Evolutionary conservation across 2,329 filamentous ascomycete genomes (phyloP), one percentile per base, ranked within the genome.

Genomic region (Cryphonectria nitschkei): DNA sequence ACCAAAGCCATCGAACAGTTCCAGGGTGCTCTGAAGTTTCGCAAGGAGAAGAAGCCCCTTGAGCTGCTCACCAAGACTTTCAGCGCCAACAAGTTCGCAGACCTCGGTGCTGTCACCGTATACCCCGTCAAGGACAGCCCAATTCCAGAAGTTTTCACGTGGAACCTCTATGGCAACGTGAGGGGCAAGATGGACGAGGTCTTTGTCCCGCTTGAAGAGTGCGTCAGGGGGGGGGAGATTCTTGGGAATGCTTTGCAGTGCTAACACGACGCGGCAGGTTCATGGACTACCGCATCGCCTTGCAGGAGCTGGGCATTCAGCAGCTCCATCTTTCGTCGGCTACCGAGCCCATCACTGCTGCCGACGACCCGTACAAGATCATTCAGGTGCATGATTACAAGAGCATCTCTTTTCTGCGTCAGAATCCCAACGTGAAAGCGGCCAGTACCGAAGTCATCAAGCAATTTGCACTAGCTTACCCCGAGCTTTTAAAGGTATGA

Each of bases 381-480:
- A 88, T 93, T 76, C 95, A 98, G 82, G 90, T 98, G 39, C 95
- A 98, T 82, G 95, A 98, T 84, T 98, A 98, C 85, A 89, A 93
- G 76, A 91, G 90, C 73, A 90, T 97, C 79, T 93, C 90, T 77
- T 97, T 98, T 86, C 86, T 98, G 75, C 90, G 93, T 72, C 90
- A 93, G 84, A 91, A 95, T 70, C 88, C 92, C 0, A 85, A 87
- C 70, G 90, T 96, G 81, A 94, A 93, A 80, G 86, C 89, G 3
- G 92, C 93, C 22, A 92, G 89, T 74, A 90, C 89, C 77, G 90
- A 95, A 82, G 95, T 93, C 62, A 97, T 98, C 79, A 87, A 92
- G 73, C 86, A 92, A 67, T 94, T 98, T 79, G 88, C 90, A 67
- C 90, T 88, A 75, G 92, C 93, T 75, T 98, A 98, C 82, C 95